Conservation (phyloP, 176 grass and related monocot genomes). For the Areca catechu region DNA sequence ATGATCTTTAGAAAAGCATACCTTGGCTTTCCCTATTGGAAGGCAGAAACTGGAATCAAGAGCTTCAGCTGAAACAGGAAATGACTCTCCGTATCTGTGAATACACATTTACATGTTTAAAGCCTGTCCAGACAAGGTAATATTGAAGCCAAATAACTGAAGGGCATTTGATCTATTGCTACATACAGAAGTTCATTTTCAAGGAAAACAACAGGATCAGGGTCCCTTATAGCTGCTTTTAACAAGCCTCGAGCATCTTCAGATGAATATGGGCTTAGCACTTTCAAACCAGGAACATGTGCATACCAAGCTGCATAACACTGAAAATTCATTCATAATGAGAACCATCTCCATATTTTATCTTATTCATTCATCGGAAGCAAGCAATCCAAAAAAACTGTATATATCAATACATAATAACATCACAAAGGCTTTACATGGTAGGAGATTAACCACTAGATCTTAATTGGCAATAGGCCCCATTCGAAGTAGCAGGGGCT, state of each 20-base stretch:
- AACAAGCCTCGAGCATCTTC: constrained; percentile 95
- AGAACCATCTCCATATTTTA: not conserved
- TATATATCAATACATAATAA: too few species aligned
- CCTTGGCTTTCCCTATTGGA: constrained; percentile 96
- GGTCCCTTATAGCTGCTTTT: constrained; percentile 95
- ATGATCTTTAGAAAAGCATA: constrained; percentile 18
- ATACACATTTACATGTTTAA: constrained; percentile 1
- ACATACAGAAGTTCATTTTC: constrained; percentile 93
- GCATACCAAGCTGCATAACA: constrained; percentile 96
- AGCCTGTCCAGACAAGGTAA: not conserved
- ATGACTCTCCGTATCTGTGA: constrained; percentile 87
- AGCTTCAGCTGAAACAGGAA: constrained; percentile 83
- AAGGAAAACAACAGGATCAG: constrained; percentile 91
- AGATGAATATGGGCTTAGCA: constrained; percentile 73
- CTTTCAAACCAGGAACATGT: constrained; percentile 88
- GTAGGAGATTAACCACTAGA: too few species aligned
- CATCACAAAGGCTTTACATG: too few species aligned
- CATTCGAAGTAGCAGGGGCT: too few species aligned
- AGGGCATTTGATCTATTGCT: constrained; percentile 11
- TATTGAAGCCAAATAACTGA: not conserved
- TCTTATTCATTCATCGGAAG: too few species aligned
- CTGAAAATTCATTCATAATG: constrained; percentile 25
- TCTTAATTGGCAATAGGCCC: too few species aligned
- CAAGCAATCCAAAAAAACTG: too few species aligned
- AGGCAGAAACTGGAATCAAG: constrained; percentile 97